Evolutionary conservation across 169 alveolate genomes (phyloP).

Genomic region (Hammondia hammondi): DNA sequence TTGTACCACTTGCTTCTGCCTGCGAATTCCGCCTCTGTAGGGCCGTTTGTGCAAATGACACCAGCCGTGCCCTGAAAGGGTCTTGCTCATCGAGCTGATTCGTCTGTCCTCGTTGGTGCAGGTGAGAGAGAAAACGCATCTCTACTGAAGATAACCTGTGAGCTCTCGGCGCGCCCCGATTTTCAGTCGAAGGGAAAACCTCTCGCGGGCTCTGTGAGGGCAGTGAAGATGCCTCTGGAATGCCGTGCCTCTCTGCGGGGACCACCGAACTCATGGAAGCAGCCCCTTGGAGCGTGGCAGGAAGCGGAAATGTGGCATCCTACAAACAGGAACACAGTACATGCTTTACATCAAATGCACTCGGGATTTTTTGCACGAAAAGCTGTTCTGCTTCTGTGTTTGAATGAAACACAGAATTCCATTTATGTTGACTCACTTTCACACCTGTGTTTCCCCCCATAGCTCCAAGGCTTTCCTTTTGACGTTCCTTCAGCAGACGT

Average conservation of each 20-base stretch:
- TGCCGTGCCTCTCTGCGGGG: neutral
- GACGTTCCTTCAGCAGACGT: conserved; percentile 2
- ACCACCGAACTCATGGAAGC: neutral
- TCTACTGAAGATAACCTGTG: neutral
- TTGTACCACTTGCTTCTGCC: neutral
- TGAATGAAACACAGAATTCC: no score
- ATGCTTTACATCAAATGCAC: no score
- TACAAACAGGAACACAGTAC: neutral
- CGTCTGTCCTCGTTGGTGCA: conserved; percentile 1
- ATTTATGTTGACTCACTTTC: neutral
- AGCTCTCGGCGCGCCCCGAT: neutral
- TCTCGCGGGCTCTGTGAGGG: conserved; percentile 25
- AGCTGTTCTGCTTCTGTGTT: no score
- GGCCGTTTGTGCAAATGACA: neutral
- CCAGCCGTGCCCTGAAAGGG: neutral
- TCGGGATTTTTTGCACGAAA: no score
- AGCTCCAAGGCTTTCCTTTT: neutral
- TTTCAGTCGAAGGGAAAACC: neutral
- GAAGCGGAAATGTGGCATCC: neutral
- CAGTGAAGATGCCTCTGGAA: conserved; percentile 8
- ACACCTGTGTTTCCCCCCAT: neutral
- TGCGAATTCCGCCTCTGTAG: neutral
- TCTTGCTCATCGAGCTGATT: neutral
- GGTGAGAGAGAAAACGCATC: conserved; percentile 31
- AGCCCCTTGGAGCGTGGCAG: neutral